phyloP scores from a whole-genome alignment of 176 grass and related monocot species.

The Hyparrhenia diplandra region DNA sequence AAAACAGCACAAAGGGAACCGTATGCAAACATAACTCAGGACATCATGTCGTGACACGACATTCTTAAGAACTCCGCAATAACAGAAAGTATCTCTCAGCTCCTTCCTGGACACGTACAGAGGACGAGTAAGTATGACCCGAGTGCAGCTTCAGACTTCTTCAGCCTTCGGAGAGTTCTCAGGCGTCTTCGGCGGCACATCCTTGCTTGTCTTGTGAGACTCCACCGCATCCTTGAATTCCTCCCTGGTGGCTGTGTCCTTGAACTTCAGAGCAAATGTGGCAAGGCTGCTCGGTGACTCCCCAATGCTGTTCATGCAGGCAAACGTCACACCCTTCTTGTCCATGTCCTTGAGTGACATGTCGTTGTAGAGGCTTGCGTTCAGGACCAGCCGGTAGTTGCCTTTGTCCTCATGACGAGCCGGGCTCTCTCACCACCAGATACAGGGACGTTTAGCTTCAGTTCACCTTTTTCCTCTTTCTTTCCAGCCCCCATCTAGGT shows the following conservation, averaged over 20 bases:
- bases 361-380: slow-evolving; percentile 80
- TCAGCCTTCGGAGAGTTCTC: slow-evolving; percentile 42
- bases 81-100: slow-evolving; percentile 15
- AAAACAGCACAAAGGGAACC: slow-evolving; percentile 24
- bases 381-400: slow-evolving; percentile 77
- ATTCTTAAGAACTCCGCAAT: slow-evolving; percentile 12
- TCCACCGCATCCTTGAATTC: slow-evolving; percentile 58
- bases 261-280: slow-evolving; percentile 94
- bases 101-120: not conserved
- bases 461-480: slow-evolving; percentile 96
- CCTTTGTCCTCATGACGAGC: slow-evolving; percentile 91
- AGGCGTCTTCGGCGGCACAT: slow-evolving; percentile 12
- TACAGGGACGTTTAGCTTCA: slow-evolving; percentile 73
- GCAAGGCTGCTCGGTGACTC: slow-evolving; percentile 49
- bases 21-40: slow-evolving; percentile 11
- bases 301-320: slow-evolving; percentile 73
- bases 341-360: slow-evolving; percentile 95
- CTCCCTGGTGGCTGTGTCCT: slow-evolving; percentile 60
- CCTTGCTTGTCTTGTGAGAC: slow-evolving; percentile 44
- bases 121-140: not conserved
- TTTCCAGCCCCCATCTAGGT: slow-evolving; percentile 89
- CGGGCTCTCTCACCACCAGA: slow-evolving; percentile 57
- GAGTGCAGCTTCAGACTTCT: slow-evolving; percentile 22
- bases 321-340: slow-evolving; percentile 89
- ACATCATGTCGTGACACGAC: slow-evolving; percentile 13